Conservation (phyloP, 2,329 filamentous ascomycete genomes). For the Fusarium musae region DNA sequence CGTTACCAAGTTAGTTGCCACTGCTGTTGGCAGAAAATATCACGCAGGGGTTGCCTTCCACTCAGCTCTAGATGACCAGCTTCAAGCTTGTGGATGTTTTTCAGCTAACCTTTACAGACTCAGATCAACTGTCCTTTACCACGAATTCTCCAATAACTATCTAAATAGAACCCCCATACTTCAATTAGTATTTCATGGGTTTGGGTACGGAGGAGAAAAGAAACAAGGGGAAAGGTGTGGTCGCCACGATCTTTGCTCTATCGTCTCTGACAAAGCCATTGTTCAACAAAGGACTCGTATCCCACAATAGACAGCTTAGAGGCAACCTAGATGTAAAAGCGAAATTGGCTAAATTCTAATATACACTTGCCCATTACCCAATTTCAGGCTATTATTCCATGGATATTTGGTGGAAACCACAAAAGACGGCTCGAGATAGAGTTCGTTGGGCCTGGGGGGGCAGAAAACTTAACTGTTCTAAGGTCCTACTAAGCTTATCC, state of each 20-base stretch:
- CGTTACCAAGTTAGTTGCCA: no score
- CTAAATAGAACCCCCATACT: rapidly evolving
- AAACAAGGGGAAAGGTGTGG: not conserved
- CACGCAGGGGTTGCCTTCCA: not conserved
- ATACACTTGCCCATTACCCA: no score
- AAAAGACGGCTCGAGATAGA: not conserved
- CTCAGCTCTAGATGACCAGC: not conserved
- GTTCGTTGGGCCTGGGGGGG: not conserved
- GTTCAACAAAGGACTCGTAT: not conserved
- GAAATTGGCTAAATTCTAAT: not conserved
- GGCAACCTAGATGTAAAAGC: rapidly evolving
- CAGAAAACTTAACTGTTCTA: not conserved
- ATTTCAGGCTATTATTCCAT: not conserved
- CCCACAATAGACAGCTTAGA: not conserved
- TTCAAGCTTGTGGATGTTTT: not conserved
- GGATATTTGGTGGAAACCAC: not conserved
- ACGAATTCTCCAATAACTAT: not conserved
- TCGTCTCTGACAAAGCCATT: not conserved
- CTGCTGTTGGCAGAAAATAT: no score
- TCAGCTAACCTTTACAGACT: not conserved
- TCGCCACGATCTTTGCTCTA: not conserved
- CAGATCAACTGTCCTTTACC: not conserved
- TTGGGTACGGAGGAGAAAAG: not conserved
- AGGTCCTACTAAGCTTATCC: not conserved
- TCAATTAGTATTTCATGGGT: not conserved